Base-by-base conservation (phyloP, 23 red algal species). In the Chondrus crispus region DNA sequence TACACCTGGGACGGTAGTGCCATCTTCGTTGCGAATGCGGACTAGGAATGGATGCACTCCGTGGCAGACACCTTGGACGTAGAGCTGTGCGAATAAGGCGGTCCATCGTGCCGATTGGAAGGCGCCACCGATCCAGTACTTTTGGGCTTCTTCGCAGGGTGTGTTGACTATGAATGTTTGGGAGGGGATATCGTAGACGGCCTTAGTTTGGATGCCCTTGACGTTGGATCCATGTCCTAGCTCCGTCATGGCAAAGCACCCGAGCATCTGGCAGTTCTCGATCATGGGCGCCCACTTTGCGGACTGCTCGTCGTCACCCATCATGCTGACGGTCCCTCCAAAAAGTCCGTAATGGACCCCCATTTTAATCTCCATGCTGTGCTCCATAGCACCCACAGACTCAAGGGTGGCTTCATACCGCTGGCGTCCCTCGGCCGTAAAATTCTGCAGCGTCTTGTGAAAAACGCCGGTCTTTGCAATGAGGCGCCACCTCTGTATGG, bases 81-180 rank as follows among this genome's bases (percentile, higher is more conserved):
- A 54, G 30, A 99, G 68, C 50, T 96, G 91, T 7, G 97, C 97
- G 79, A 99, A 99, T 24, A 89, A 89, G 62, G 83, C 90, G 10
- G 89, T 81, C 94, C 87, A 96, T 28, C 83, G 54, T 2, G 94
- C 93, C 0, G 81, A 89, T 40, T 95, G 38, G 40, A 76, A 92
- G 12, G 97, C 93, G 24, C 97, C 97, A 19, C 97, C 97, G 89
- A 99, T 99, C 97, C 97, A 99, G 73, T 96, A 99, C 79, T 99
- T 99, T 49, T 96, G 93, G 2, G 97, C 97, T 2, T 57, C 48
- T 49, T 99, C 91, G 20, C 72, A 90, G 50, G 97, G 97, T 29
- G 97, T 99, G 70, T 92, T 32, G 6, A 99, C 52, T 28, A 92
- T 53, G 74, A 99, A 99, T 11, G 70, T 26, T 12, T 72, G 81